phyloP scores from a whole-genome alignment of 495 filamentous ascomycete genomes.

The Xylaria telfairii region DNA sequence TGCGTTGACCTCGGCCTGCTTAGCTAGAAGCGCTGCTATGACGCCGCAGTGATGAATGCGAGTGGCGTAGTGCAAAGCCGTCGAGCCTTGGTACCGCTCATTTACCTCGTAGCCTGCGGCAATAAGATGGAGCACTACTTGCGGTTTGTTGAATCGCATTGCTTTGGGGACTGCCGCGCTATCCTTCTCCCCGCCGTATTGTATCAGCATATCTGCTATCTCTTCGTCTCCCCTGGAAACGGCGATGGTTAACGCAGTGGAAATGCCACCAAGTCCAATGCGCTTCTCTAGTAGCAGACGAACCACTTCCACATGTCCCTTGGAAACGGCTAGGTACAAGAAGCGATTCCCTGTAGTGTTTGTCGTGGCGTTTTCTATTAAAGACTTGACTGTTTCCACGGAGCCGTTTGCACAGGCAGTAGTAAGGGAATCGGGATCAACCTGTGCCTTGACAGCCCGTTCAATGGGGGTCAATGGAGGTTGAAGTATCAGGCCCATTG shows the following conservation, averaged over 20 bases:
- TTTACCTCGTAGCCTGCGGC: slow-evolving; percentile 1
- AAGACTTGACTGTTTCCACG: neutral
- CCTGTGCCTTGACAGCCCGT: neutral
- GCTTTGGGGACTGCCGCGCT: neutral
- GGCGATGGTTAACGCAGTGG: neutral
- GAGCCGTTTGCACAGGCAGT: neutral
- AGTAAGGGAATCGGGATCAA: neutral
- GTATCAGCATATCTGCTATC: neutral
- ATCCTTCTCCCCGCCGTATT: neutral
- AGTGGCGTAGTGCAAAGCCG: neutral
- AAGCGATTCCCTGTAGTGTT: neutral
- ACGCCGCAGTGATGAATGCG: neutral
- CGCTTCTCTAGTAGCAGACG: neutral
- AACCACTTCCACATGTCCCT: neutral
- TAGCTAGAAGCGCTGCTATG: neutral
- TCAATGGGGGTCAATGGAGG: neutral
- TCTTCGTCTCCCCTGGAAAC: neutral
- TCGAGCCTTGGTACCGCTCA: neutral
- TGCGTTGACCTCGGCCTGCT: neutral
- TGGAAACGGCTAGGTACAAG: neutral
- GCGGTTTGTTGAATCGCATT: neutral
- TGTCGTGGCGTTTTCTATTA: neutral
- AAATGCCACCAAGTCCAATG: neutral
- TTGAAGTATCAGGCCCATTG: neutral
- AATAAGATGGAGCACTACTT: neutral